Percentiles rank a stretch among this genome's conserved stretches.
Conservation (phyloP, 768 basidiomycete genomes). For the Strobilomyces dryophilus region DNA sequence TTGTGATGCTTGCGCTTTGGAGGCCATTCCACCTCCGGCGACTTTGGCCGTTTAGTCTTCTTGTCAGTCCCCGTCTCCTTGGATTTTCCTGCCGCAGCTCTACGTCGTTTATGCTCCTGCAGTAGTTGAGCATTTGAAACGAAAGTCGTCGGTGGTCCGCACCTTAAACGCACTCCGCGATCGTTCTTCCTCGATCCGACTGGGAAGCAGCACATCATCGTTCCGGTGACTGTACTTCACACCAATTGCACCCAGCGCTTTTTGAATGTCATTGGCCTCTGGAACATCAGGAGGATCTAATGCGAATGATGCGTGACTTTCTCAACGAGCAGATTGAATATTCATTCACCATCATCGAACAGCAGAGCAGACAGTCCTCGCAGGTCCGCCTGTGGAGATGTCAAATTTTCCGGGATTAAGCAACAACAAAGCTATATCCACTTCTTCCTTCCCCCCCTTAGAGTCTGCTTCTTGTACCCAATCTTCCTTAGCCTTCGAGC, state of each 20-base stretch:
- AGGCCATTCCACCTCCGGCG: conserved; percentile 55
- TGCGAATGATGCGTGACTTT: neutral
- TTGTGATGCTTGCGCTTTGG: conserved; percentile 58
- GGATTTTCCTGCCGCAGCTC: conserved; percentile 21
- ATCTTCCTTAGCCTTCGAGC: conserved; percentile 32
- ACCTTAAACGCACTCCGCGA: conserved; percentile 53
- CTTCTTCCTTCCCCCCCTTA: conserved; percentile 40
- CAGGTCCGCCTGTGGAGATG: conserved; percentile 42
- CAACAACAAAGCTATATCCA: neutral
- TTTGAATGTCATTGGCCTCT: conserved; percentile 50
- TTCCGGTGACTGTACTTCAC: conserved; percentile 75
- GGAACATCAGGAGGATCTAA: conserved; percentile 38
- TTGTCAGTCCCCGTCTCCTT: conserved; percentile 7
- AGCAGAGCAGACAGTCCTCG: conserved; percentile 62
- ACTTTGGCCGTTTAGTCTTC: conserved; percentile 16
- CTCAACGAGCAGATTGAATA: neutral
- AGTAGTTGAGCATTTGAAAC: conserved; percentile 3
- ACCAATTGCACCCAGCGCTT: conserved; percentile 54
- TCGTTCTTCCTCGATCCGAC: conserved; percentile 63
- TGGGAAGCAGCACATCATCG: conserved; percentile 64
- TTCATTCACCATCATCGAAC: conserved; percentile 59
- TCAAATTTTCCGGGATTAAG: neutral
- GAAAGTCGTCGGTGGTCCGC: conserved; percentile 2
- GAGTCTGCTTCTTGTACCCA: conserved; percentile 43
- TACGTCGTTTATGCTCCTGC: conserved; percentile 27